Percentiles rank a stretch among this genome's conserved stretches.
These are phyloP conservation scores for Tylopilus sp. DNA, from an alignment of 768 basidiomycete genomes.

Conservation along the genomic window DNA sequence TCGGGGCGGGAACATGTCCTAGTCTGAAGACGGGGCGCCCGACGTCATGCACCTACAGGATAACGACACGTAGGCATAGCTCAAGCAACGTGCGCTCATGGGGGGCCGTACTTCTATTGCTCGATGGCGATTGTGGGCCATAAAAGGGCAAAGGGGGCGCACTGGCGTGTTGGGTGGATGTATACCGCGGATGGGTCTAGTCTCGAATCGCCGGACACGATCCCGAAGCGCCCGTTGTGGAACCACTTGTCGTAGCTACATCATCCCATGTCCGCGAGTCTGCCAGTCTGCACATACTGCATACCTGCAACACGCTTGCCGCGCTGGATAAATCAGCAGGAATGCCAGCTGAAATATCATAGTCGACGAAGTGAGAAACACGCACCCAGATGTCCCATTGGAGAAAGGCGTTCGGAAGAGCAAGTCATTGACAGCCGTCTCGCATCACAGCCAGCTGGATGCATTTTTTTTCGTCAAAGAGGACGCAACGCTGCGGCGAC, in stretches of 20 bases:
- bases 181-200: conserved; percentile 32
- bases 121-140: conserved; percentile 2
- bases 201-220: conserved; percentile 36
- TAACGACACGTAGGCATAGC: neutral
- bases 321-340: conserved; percentile 32
- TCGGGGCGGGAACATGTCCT: conserved; percentile 25
- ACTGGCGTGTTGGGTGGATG: conserved; percentile 43
- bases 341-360: neutral
- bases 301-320: conserved; percentile 26
- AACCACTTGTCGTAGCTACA: conserved; percentile 45
- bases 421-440: conserved; percentile 13
- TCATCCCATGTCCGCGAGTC: neutral
- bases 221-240: conserved; percentile 50
- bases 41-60: conserved; percentile 15
- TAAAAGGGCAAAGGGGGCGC: conserved; percentile 1
- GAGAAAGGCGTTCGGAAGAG: conserved; percentile 5
- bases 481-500: neutral
- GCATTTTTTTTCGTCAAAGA: neutral
- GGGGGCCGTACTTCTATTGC: conserved; percentile 9
- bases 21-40: conserved; percentile 5
- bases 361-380: neutral
- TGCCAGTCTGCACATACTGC: neutral
- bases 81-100: neutral
- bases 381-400: conserved; percentile 26
- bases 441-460: neutral